Conservation (phyloP, 31 red algal species). For the Odonthalia washingtoniensis region DNA sequence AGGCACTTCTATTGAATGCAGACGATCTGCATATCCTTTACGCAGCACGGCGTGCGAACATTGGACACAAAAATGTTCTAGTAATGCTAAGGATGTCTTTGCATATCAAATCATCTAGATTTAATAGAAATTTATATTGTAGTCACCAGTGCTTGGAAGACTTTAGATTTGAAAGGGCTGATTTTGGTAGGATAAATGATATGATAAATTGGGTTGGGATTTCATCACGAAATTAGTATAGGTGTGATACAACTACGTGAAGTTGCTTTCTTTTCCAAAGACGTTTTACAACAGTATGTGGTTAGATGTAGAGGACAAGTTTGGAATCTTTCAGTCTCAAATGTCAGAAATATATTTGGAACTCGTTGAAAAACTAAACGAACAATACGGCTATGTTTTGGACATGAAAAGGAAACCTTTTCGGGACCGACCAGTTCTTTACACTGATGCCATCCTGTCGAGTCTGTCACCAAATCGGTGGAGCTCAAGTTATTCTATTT, state of each 20-base stretch:
- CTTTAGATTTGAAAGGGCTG: neutral
- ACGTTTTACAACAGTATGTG: neutral
- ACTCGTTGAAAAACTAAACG: neutral
- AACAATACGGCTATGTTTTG: neutral
- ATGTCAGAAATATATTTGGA: constrained; percentile 31
- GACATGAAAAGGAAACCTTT: neutral
- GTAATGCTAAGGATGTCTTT: neutral
- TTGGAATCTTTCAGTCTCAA: too few relatives aligned
- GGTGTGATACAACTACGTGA: neutral
- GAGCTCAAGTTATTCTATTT: too few relatives aligned
- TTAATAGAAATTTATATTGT: neutral
- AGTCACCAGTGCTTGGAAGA: neutral
- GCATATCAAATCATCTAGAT: neutral
- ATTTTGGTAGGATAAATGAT: neutral
- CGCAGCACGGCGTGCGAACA: neutral
- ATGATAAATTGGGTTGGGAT: neutral
- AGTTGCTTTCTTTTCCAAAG: neutral
- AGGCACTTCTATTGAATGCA: neutral
- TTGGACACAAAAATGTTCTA: neutral
- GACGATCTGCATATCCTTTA: neutral
- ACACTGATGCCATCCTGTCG: too few relatives aligned
- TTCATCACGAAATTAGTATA: neutral
- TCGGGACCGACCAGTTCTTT: neutral
- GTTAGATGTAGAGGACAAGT: too few relatives aligned
- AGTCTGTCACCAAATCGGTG: too few relatives aligned